A percentile compares a stretch with the other conserved stretches of the same genome.
These are phyloP conservation scores for Ustilago crameri DNA, from an alignment of 1,284 basidiomycete genomes.

Conservation along the genomic window DNA sequence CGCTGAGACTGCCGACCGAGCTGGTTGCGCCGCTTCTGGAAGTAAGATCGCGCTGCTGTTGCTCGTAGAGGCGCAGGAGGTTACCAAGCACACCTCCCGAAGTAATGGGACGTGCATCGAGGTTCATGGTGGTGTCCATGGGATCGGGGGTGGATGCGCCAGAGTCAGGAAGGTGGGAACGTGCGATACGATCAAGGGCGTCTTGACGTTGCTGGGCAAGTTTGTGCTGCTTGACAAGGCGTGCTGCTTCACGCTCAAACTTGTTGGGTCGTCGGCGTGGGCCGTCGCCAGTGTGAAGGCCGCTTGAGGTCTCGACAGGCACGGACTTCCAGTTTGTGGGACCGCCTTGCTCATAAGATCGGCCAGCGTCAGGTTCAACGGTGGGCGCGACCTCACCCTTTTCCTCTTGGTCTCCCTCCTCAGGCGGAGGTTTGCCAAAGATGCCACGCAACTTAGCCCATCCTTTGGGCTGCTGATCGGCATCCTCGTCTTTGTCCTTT, in stretches of 20 bases:
- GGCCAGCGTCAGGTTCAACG: constrained; percentile 10
- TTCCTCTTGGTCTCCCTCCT: constrained; percentile 47
- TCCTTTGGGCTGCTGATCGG: constrained; percentile 47
- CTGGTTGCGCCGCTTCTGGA: constrained; percentile 34
- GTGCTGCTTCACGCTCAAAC: constrained; percentile 62
- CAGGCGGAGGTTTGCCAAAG: constrained; percentile 42
- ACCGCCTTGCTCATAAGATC: constrained; percentile 49
- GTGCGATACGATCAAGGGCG: constrained; percentile 47
- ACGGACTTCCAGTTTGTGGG: constrained; percentile 66
- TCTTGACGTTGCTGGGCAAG: constrained; percentile 48
- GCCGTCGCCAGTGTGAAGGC: constrained; percentile 54
- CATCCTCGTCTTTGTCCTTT: constrained; percentile 22
- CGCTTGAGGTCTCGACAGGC: constrained; percentile 64
- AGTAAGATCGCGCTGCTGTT: constrained; percentile 54
- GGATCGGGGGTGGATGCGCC: constrained; percentile 61
- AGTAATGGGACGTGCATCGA: constrained; percentile 60
- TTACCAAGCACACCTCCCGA: constrained; percentile 65
- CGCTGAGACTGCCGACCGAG: constrained; percentile 42
- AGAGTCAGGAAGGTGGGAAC: constrained; percentile 57
- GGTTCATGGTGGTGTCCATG: constrained; percentile 55
- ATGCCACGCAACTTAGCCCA: constrained; percentile 61
- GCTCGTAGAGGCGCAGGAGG: constrained; percentile 65
- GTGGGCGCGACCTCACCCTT: constrained; percentile 26
- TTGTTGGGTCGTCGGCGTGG: constrained; percentile 55
- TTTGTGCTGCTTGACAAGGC: constrained; percentile 61